Evolutionary conservation across 805 yeast genomes (phyloP).

Genomic region (Pichia gijzeniarum): DNA sequence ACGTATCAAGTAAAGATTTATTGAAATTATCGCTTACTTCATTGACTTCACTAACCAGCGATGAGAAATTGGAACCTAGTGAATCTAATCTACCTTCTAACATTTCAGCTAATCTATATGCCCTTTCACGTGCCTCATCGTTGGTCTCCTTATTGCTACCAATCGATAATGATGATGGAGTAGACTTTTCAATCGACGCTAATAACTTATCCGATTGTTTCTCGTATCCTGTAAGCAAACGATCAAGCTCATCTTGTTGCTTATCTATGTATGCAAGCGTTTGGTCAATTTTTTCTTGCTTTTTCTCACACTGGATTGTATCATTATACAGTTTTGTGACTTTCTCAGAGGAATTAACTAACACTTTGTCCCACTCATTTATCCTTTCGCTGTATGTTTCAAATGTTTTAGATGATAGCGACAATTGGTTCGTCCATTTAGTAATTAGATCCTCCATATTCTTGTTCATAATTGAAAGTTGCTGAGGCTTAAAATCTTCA

Average conservation of each 20-base stretch:
- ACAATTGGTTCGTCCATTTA: slow-evolving; percentile 86
- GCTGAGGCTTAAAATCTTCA: slow-evolving; percentile 56
- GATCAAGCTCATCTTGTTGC: slow-evolving; percentile 89
- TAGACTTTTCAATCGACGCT: slow-evolving; percentile 27
- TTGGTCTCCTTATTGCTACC: slow-evolving; percentile 33
- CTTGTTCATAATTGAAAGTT: slow-evolving; percentile 78
- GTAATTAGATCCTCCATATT: slow-evolving; percentile 88
- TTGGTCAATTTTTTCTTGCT: slow-evolving; percentile 82
- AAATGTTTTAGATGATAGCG: slow-evolving; percentile 68
- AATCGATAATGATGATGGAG: slow-evolving; percentile 3
- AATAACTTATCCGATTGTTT: slow-evolving; percentile 53
- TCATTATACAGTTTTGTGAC: slow-evolving; percentile 72
- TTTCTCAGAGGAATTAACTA: slow-evolving; percentile 81
- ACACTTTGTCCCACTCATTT: slow-evolving; percentile 76
- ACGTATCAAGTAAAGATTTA: slow-evolving; percentile 40
- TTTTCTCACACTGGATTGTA: slow-evolving; percentile 74
- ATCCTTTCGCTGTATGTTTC: slow-evolving; percentile 68
- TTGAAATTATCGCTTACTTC: slow-evolving; percentile 76
- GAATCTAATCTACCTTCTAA: slow-evolving; percentile 75
- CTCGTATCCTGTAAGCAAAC: slow-evolving; percentile 76
- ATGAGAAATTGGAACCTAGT: slow-evolving; percentile 68
- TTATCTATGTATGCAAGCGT: slow-evolving; percentile 77
- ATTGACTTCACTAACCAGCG: slow-evolving; percentile 76
- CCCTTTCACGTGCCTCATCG: slow-evolving; percentile 84
- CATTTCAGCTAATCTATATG: slow-evolving; percentile 80